Percentiles rank a stretch among this genome's conserved stretches.
Conservation (phyloP, 805 yeast genomes). For the Starmerella vaccinii region DNA sequence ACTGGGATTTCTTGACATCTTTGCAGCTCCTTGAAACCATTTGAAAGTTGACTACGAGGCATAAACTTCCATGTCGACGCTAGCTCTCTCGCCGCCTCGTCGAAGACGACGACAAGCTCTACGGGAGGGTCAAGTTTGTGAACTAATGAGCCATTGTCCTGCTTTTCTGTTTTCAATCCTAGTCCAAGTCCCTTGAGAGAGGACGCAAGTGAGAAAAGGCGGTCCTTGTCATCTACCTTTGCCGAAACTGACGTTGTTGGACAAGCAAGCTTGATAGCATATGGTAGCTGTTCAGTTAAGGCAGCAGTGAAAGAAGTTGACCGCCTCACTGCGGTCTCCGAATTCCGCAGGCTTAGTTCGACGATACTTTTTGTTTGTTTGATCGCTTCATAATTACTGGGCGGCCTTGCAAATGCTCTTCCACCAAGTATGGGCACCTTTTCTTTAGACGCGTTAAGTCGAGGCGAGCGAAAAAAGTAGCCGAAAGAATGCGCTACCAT, state of each 20-base stretch:
- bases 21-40: constrained; percentile 7
- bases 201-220: constrained; percentile 19
- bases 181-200: constrained; percentile 25
- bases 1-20: neutral
- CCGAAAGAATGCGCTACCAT: constrained; percentile 42
- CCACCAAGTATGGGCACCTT: neutral
- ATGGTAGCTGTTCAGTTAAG: constrained; percentile 30
- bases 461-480: constrained; percentile 45
- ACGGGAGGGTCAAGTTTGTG: constrained; percentile 32
- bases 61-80: constrained; percentile 12
- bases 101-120: constrained; percentile 25
- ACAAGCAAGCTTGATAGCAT: constrained; percentile 23
- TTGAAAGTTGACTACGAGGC: constrained; percentile 12
- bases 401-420: constrained; percentile 18
- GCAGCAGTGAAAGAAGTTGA: constrained; percentile 13
- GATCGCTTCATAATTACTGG: constrained; percentile 25
- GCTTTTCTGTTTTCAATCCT: constrained; percentile 22
- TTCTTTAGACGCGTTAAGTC: constrained; percentile 23
- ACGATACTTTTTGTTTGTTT: constrained; percentile 29
- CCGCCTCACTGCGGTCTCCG: constrained; percentile 16
- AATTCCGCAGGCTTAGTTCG: constrained; percentile 24
- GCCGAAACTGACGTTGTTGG: constrained; percentile 22
- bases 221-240: constrained; percentile 17
- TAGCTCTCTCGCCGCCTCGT: constrained; percentile 2
- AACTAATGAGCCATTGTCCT: constrained; percentile 28